A percentile compares a stretch with the other conserved stretches of the same genome.
These are phyloP conservation scores for Mollisiaceae sp. DNA, from an alignment of 2,329 filamentous ascomycete genomes.

Conservation along the genomic window DNA sequence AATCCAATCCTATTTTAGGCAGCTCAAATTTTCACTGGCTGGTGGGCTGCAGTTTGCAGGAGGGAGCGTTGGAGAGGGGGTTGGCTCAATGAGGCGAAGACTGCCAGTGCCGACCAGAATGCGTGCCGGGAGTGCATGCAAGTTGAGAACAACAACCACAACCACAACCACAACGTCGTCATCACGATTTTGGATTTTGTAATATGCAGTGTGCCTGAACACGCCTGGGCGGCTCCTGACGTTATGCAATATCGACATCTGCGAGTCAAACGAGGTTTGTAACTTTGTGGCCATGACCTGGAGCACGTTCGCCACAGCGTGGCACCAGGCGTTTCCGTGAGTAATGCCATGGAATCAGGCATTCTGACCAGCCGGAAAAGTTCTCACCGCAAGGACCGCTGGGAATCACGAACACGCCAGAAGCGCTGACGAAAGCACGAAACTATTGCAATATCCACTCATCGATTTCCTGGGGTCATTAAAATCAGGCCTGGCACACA, in stretches of 20 bases:
- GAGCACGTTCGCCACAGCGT: conserved; percentile 32
- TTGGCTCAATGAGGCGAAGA: not conserved
- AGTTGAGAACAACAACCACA: too few species aligned
- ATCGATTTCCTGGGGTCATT: conserved; percentile 34
- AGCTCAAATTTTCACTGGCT: conserved; percentile 16
- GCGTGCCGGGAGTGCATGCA: not conserved
- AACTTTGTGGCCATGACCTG: conserved; percentile 22
- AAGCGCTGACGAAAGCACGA: conserved; percentile 25
- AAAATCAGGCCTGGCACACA: conserved; percentile 2
- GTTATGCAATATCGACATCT: conserved; percentile 9
- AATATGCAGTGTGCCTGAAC: not conserved
- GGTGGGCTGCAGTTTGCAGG: conserved; percentile 21
- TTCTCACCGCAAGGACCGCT: conserved; percentile 18
- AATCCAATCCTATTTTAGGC: conserved; percentile 20
- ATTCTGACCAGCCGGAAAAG: conserved; percentile 13
- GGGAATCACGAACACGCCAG: conserved; percentile 18
- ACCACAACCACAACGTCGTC: not conserved
- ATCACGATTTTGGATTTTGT: not conserved
- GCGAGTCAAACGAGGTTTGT: conserved; percentile 29
- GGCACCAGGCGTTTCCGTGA: conserved; percentile 15
- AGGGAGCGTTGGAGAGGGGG: not conserved
- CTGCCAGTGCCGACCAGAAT: not conserved
- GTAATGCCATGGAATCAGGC: conserved; percentile 20
- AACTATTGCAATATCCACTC: conserved; percentile 17
- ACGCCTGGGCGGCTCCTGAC: not conserved